Evolutionary conservation across 2,329 filamentous ascomycete species (phyloP), one percentile per base, ranked within the genome.

Genomic region (Trichoderma koningii): DNA sequence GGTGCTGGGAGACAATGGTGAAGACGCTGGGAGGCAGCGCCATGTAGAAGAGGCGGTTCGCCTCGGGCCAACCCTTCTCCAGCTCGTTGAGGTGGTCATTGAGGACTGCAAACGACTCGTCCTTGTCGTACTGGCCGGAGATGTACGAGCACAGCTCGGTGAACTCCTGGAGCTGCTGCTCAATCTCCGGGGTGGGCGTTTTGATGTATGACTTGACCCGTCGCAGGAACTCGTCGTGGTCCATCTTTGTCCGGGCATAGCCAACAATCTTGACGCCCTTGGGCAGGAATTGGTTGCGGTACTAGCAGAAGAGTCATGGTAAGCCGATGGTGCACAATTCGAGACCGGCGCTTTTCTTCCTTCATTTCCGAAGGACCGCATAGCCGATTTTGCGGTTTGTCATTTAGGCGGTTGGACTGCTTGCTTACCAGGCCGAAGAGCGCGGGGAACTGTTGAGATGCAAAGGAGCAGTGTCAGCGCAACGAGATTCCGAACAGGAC

Each of bases 231-330:
- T 99, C 95, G 69, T 92, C 89, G 75, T 94, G 93, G 82, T 98
- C 93, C 95, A 99, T 99, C 85, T 97, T 97, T 73, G 95, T 99
- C 77, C 95, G 89, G 73, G 95, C 95, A 92, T 99, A 99, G 83
- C 95, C 95, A 74, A 99, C 88, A 77, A 99, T 97, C 80, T 89
- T 91, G 80, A 97, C 93, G 79, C 96, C 93, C 81, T 96, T 96
- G 73, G 88, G 95, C 59, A 99, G 91, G 83, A 98, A 99, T 81
- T 97, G 94, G 84, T 99, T 99, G 77, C 95, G 92, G 83, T 94
- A 97, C 93, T 97, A 76, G 69, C 97, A 76, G 34, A 69, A 60
- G 3, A 59, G 67, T 69, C 47, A 71, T 15, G 42, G 63, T 65
- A 23, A 67, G 51, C 65, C 42, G 34, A 48, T 38, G 34, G 14